phyloP scores from a whole-genome alignment of 2,329 filamentous ascomycete genomes.

The Nemania bipapillata region DNA sequence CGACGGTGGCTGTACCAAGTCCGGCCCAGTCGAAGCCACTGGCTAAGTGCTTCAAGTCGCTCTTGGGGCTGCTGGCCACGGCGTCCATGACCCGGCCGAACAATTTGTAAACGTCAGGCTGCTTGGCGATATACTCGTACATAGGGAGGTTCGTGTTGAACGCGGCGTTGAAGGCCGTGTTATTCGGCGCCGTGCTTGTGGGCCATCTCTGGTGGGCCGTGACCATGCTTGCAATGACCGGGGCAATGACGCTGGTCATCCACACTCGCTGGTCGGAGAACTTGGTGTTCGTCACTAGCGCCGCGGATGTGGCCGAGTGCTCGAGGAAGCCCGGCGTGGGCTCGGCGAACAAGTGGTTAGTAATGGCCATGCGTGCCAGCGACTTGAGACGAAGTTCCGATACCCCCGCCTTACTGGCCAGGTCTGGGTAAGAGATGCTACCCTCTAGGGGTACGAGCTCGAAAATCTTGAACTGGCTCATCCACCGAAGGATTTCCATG shows the following conservation, averaged over 20 bases:
- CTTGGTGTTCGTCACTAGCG: neutral
- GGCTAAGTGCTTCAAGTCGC: constrained; percentile 2
- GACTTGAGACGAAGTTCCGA: constrained; percentile 5
- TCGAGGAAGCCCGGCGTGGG: neutral
- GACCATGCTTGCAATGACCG: neutral
- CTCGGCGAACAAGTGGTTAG: neutral
- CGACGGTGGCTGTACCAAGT: neutral
- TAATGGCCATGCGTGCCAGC: constrained; percentile 3
- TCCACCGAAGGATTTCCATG: constrained; percentile 8
- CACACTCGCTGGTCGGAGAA: neutral
- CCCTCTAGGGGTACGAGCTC: constrained; percentile 7
- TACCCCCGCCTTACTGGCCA: neutral
- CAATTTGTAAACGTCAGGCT: neutral
- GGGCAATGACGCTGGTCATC: neutral
- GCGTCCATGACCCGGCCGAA: constrained; percentile 1
- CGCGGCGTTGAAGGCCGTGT: constrained; percentile 5
- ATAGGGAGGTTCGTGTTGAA: neutral
- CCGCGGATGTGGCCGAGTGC: constrained; percentile 2
- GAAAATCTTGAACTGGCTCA: constrained; percentile 8
- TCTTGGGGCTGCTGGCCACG: neutral
- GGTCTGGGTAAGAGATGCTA: neutral
- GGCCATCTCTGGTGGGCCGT: neutral
- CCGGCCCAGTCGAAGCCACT: neutral
- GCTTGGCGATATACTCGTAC: neutral
- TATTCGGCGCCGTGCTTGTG: neutral